Base-by-base conservation (phyloP, 2,329 filamentous ascomycete genomes). In the Stagonosporopsis vannaccii region DNA sequence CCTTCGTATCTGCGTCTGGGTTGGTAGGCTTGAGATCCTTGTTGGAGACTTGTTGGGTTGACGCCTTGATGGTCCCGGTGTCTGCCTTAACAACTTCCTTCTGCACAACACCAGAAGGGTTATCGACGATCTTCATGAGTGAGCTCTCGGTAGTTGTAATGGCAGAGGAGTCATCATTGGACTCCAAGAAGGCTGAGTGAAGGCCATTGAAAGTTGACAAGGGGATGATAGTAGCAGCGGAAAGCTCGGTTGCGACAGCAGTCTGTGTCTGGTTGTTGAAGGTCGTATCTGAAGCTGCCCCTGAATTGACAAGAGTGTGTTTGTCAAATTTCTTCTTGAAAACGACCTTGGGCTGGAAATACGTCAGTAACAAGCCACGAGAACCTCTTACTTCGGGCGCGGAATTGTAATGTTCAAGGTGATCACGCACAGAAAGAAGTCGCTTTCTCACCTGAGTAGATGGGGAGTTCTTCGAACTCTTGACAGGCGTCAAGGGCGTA, bases 401-500 rank as follows among this genome's bases (percentile, higher is more conserved):
- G 17, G 44, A 12, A 1, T 32, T 25, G 30, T 48, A 11, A 25
- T 58, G 56, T 40, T 58, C 46, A 33, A 40, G 36, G 13, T 32
- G 19, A 19, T 23, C 23, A 46, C 46, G 30, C 28, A 46, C 23
- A 17, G 54, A 55, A 17, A 22, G 19, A 32, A 37, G 25, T 26
- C 11, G 15, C 20, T 60, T 41, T 58, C 59, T 64, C 22, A 66
- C 64, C 56, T 62, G 56, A 5, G 33, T 8, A 23, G n/a, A 33
- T 12, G 4, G 33, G 1, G 28, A 19, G 15, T 44, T 46, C 39
- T 23, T 51, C 6, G 43, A 43, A n/a, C 12, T n/a, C 6, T 50
- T 61, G 7, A 30, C 32, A 11, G 58, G 51, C 6, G 63, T 59
- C 0, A 41, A 35, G 11, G 61, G 54, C 11, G 23, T 32, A 13